Evolutionary conservation across 202 grass and related monocot species (phyloP).

Genomic region (Alloteropsis angusta): DNA sequence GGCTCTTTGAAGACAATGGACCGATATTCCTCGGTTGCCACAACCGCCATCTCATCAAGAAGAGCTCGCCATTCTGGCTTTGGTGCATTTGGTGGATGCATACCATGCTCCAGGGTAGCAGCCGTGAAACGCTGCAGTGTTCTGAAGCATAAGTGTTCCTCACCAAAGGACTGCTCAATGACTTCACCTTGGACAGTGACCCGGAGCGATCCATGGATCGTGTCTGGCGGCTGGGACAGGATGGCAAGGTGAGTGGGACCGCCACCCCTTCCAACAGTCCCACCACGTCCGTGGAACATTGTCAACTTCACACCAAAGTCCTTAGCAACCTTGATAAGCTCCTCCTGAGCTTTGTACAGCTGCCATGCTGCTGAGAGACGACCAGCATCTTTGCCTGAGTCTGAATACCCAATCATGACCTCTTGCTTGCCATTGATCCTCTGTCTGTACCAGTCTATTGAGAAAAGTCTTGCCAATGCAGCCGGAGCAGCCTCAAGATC

Average conservation of each 20-base stretch:
- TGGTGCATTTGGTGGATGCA: conserved; percentile 74
- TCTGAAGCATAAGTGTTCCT: conserved; percentile 96
- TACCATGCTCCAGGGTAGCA: conserved; percentile 95
- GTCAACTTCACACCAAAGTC: conserved; percentile 77
- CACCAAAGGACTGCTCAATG: conserved; percentile 94
- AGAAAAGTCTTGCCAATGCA: conserved; percentile 75
- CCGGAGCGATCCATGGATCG: conserved; percentile 76
- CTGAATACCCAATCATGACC: conserved; percentile 99
- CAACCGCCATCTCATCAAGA: conserved; percentile 90
- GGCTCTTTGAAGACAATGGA: conserved; percentile 93
- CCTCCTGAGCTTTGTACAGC: conserved; percentile 90
- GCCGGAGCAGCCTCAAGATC: conserved; percentile 91
- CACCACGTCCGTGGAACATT: conserved; percentile 95
- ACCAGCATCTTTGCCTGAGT: conserved; percentile 97
- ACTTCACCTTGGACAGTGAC: conserved; percentile 97
- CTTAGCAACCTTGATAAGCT: conserved; percentile 83
- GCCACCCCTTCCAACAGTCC: conserved; percentile 93
- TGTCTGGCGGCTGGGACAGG: conserved; percentile 89
- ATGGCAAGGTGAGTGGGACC: conserved; percentile 98
- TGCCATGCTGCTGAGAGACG: conserved; percentile 93
- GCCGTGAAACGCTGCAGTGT: conserved; percentile 91
- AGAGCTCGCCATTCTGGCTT: conserved; percentile 90
- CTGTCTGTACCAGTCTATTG: conserved; percentile 73
- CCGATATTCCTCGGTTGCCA: conserved; percentile 84
- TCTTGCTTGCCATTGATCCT: conserved; percentile 94